Base-by-base conservation (phyloP, 2,329 filamentous ascomycete genomes). In the Coccinonectria pachysandricola region DNA sequence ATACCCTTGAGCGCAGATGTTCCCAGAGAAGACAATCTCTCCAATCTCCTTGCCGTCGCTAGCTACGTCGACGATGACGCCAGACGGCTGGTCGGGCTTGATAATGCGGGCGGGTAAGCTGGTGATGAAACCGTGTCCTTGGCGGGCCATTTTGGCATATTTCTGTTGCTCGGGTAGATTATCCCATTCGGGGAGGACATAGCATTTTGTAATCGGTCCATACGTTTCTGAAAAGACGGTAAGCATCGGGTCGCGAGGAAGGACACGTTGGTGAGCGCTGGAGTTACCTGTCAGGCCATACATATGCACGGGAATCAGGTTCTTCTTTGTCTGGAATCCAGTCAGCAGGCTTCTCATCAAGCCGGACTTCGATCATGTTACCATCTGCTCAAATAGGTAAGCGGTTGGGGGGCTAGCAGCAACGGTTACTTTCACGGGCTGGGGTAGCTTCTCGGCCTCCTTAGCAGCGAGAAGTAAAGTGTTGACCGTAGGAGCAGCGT, bases 401-500 rank as follows among this genome's bases (percentile, higher is more conserved):
- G 81, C 80, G 1, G 82, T 87, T 1, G 91, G 91, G 4, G 91
- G 91, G 32, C 79, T 87, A 2, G 88, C 91, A 3, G 91, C 91
- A 3, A 98, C 91, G 0, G 87, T 94, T 5, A 98, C 91, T 10
- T 75, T 69, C 7, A 96, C 86, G 0, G 76, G 71, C 2, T 73
- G 58, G 0, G 75, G 63, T 1, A 98, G 64, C 24, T 57, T 68
- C 40, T 69, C 71, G 3, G 91, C 88, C 52, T 86, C 78, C 20
- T 77, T 68, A 3, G 82, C 71, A 8, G 79, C 79, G 49, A 91
- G 94, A 3, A 98, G 71, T 1, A 96, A 61, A 0, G 88, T 98
- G 53, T 96, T 96, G 27, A 98, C 91, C 0, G 91, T 98, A 0
- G 91, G 91, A 1, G 88, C 91, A 1, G 88, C 88, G 48, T 88